Evolutionary conservation across 805 yeast genomes (phyloP), one percentile per base, ranked within the genome.

Genomic region (Nakazawaea wyomingensis): DNA sequence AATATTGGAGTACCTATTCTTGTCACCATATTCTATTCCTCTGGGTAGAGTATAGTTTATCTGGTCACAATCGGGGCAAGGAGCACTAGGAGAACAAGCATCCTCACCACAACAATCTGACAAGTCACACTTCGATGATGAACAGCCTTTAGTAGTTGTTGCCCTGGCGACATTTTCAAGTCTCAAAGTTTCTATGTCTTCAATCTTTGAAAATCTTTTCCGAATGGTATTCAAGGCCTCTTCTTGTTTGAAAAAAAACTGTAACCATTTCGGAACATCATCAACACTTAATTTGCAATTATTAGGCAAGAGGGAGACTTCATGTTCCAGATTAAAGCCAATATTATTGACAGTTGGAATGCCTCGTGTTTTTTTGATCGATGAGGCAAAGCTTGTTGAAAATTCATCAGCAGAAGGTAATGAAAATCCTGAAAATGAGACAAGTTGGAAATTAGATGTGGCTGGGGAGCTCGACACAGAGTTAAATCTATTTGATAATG

Each of bases 11-110:
- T 70, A 70, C 37, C 76, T 52, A 47, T 70, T 70, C 48, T 70
- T 70, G 45, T 57, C 61, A 7, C 74, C 74, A 44, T 57, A 62
- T 46, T 70, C 76, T 8, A 70, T 61, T 0, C 76, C 76, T 41
- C 59, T 53, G 1, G 75, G 74, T 14, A 69, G 54, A 38, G 60
- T 58, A 45, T 67, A 69, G 18, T 53, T 53, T 37, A 62, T 68
- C 4, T 57, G 54, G 46, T 69, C 72, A 53, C 74, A 69, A 27
- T 60, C 57, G 3, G 71, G 69, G 44, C 75, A 70, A 37, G 67
- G 59, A 2, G 66, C 60, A 45, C 59, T 59, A 5, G 75, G 72
- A 2, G 72, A 59, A 41, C 72, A 66, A 5, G 54, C 55, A 8
- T 54, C 57, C 21, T 44, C 52, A 26, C 43, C 43, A 20, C 34